These are phyloP conservation scores for Leccinum pachyderme DNA, from an alignment of 1,284 basidiomycete species.

Conservation along the genomic window DNA sequence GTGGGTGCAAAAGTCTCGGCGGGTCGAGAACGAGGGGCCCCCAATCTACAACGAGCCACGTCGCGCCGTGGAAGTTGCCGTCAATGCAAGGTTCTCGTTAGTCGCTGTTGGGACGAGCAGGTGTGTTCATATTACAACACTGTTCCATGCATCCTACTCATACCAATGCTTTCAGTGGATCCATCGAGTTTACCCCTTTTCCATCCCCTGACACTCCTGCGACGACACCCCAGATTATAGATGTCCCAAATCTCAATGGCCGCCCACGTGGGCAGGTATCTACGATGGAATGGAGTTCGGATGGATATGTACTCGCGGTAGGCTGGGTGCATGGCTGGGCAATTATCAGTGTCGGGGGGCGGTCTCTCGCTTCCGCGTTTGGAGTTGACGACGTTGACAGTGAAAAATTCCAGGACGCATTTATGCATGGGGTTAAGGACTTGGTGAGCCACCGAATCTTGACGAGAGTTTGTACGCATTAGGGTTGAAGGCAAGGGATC, in stretches of 20 bases:
- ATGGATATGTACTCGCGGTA: slow-evolving; percentile 96
- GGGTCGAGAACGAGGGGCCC: slow-evolving; percentile 44
- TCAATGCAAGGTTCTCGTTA: slow-evolving; percentile 85
- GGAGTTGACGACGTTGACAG: slow-evolving; percentile 69
- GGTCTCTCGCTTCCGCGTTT: slow-evolving; percentile 76
- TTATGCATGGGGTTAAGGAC: slow-evolving; percentile 76
- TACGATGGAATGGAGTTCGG: slow-evolving; percentile 87
- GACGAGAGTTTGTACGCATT: background rate
- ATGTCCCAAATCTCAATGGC: slow-evolving; percentile 57
- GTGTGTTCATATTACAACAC: slow-evolving; percentile 36
- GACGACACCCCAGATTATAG: slow-evolving; percentile 53
- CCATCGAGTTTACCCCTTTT: slow-evolving; percentile 62
- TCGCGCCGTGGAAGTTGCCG: slow-evolving; percentile 60
- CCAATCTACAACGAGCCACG: slow-evolving; percentile 61
- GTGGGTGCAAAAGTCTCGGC: slow-evolving; percentile 72
- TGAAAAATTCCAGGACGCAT: slow-evolving; percentile 74
- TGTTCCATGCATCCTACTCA: slow-evolving; percentile 1
- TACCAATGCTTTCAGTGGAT: slow-evolving; percentile 43
- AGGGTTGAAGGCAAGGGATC: slow-evolving; percentile 5
- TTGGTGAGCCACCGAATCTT: slow-evolving; percentile 46
- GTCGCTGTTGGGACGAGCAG: slow-evolving; percentile 79
- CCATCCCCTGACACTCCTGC: slow-evolving; percentile 54
- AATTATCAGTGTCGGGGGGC: slow-evolving; percentile 88
- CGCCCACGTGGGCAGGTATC: slow-evolving; percentile 70
- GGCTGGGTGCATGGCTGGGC: slow-evolving; percentile 91